Conservation (phyloP, 2,329 filamentous ascomycete genomes). For the Aplosporella prunicola region DNA sequence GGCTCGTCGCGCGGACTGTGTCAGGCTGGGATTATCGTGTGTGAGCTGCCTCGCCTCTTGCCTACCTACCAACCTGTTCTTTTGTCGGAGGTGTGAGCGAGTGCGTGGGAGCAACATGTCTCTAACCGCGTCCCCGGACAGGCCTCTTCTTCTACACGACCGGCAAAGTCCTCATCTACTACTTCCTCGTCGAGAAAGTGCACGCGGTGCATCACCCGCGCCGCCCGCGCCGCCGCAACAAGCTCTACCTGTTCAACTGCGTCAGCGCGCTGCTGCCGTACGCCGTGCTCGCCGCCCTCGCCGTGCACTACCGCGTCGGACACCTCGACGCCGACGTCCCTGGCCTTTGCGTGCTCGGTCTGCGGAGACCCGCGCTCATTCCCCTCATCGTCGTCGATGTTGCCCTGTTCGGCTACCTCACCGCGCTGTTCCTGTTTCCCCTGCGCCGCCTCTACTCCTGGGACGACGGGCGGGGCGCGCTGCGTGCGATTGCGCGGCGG, state of each 20-base stretch:
- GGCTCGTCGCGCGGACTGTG: too few species aligned
- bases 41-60: slow-evolving; percentile 1
- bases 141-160: slow-evolving; percentile 10
- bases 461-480: slow-evolving; percentile 3
- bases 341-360: slow-evolving; percentile 48
- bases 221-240: slow-evolving; percentile 5
- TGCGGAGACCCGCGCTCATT: slow-evolving; percentile 49
- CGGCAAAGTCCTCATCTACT: slow-evolving; percentile 7
- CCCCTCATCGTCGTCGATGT: slow-evolving; percentile 54
- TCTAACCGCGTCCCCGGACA: too few species aligned
- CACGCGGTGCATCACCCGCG: slow-evolving; percentile 3
- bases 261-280: slow-evolving; percentile 6
- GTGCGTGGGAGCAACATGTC: too few species aligned
- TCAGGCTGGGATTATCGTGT: too few species aligned
- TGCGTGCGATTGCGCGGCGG: slow-evolving; percentile 8
- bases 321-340: slow-evolving; percentile 42
- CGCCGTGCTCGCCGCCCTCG: slow-evolving; percentile 3
- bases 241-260: slow-evolving; percentile 8
- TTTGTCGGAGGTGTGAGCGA: too few species aligned
- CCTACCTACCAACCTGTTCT: slow-evolving; percentile 4
- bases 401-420: slow-evolving; percentile 54
- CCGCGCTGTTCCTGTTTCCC: slow-evolving; percentile 53
- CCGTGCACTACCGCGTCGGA: slow-evolving; percentile 38
- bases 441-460: slow-evolving; percentile 30
- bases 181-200: slow-evolving; percentile 10